Evolutionary conservation across 176 grass and related monocot species (phyloP), one percentile per base, ranked within the genome.

Genomic region (Triticum dicoccoides): DNA sequence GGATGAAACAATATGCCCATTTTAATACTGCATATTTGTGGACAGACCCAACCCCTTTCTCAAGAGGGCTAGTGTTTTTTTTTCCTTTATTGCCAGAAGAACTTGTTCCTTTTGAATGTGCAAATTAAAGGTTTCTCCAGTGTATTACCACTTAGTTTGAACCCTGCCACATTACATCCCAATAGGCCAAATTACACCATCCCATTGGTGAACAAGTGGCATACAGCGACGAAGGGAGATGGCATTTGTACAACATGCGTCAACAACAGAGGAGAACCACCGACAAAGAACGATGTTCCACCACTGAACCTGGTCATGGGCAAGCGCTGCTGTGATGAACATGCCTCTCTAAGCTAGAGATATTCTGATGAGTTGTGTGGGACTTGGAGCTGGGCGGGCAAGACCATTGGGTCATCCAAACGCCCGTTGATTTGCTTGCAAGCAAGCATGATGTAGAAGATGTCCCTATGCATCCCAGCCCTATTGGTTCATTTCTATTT

Each of bases 281-380:
- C 3, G 12, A 49, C 12, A 49, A 14, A 14, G 45, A 49, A 49
- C 12, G 11, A 45, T 45, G 45, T 49, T 49, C 45, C 45, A 49
- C 11, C 45, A 49, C 4, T 5, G 45, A 49, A 49, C 11, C 45
- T 49, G 45, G 45, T 49, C 45, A 49, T 49, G 12, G 45, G 45
- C 45, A 49, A 49, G 45, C 45, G 1, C 45, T 54, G 51, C 15
- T 2, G 2, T 15, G 51, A 54, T 54, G 51, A 54, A 18, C 51
- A 54, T 54, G 51, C 51, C 51, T 54, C 15, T 12, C 51, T 18
- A 54, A 54, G 51, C 49, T 13, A 72, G 20, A 5, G 10, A n/a
- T 14, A 38, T 72, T 2, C 37, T 0, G 0, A 1, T 51, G 0
- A 0, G 3, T 20, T 12, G 4, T 21, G 1, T 8, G 2, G 1